Evolutionary conservation across 2,329 filamentous ascomycete species (phyloP).

Genomic region (Aureobasidium sp.): DNA sequence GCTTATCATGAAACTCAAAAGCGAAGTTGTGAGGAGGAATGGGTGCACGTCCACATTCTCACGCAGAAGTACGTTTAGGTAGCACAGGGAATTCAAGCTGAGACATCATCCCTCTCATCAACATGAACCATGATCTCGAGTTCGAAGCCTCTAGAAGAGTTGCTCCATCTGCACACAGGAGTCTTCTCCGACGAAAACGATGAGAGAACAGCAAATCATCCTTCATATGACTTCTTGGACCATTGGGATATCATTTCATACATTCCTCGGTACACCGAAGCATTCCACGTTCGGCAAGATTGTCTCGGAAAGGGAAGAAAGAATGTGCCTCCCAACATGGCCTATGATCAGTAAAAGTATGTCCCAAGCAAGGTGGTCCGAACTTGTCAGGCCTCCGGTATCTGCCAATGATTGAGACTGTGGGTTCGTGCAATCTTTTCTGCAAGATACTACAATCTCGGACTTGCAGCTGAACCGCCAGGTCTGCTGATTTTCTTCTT

Average conservation of each 20-base stretch:
- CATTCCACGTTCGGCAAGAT: slow-evolving; percentile 12
- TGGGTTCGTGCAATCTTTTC: slow-evolving; percentile 4
- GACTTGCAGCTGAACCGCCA: neutral
- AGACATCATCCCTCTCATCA: slow-evolving; percentile 1
- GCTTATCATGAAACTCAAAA: neutral
- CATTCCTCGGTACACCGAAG: slow-evolving; percentile 10
- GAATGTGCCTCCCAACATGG: neutral
- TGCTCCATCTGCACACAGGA: neutral
- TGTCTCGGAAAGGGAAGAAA: slow-evolving; percentile 7
- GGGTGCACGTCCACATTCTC: neutral
- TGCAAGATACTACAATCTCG: neutral
- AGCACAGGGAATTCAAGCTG: neutral
- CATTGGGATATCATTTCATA: neutral
- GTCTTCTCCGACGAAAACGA: too few relatives aligned
- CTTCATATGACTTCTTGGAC: neutral
- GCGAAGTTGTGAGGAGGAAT: neutral
- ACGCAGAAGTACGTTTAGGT: neutral
- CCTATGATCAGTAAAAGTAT: neutral
- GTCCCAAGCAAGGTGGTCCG: neutral
- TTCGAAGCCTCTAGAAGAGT: neutral
- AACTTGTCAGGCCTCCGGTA: neutral
- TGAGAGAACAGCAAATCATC: too few relatives aligned
- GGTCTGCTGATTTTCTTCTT: neutral
- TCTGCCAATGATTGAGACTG: neutral
- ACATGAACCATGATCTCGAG: neutral